Percentiles rank a stretch among this genome's conserved stretches.
Evolutionary conservation across 345 rosid genomes (phyloP).

Genomic region (Chamaenerion angustifolium): DNA sequence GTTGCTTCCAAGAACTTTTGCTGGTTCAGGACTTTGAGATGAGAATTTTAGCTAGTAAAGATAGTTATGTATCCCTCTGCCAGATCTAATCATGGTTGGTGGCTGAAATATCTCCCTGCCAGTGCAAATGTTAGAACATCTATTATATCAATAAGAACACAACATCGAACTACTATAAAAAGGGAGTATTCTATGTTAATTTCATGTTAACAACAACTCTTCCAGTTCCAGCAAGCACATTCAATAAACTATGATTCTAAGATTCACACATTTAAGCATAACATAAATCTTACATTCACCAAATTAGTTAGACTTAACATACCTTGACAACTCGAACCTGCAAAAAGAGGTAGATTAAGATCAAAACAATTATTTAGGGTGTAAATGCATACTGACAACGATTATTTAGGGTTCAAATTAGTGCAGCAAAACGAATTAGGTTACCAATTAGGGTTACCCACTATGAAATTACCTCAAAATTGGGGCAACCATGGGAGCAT

Average conservation of each 20-base stretch:
- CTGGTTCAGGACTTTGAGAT: slow-evolving; percentile 28
- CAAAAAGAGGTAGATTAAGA: slow-evolving; percentile 10
- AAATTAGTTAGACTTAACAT: slow-evolving; percentile 19
- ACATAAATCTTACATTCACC: slow-evolving; percentile 15
- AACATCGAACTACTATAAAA: background rate
- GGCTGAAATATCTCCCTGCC: slow-evolving; percentile 50
- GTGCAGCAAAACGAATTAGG: no score
- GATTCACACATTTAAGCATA: background rate
- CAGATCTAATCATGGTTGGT: slow-evolving; percentile 70
- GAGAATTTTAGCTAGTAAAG: slow-evolving; percentile 54
- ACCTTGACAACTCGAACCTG: slow-evolving; percentile 96
- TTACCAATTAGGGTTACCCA: no score
- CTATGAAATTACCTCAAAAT: no score
- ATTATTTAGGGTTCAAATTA: no score
- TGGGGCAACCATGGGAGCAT: no score
- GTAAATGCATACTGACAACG: no score
- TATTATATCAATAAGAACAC: background rate
- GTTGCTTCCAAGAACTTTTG: slow-evolving; percentile 52
- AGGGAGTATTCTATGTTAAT: background rate
- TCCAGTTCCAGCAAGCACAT: background rate
- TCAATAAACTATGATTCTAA: background rate
- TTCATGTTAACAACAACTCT: background rate
- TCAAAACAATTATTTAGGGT: no score
- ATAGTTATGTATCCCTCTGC: slow-evolving; percentile 83
- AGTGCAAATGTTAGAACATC: slow-evolving; percentile 6